Evolutionary conservation across 352 stramenopile genomes (phyloP), one percentile per base, ranked within the genome.

Genomic region (Pythium brachiatum): DNA sequence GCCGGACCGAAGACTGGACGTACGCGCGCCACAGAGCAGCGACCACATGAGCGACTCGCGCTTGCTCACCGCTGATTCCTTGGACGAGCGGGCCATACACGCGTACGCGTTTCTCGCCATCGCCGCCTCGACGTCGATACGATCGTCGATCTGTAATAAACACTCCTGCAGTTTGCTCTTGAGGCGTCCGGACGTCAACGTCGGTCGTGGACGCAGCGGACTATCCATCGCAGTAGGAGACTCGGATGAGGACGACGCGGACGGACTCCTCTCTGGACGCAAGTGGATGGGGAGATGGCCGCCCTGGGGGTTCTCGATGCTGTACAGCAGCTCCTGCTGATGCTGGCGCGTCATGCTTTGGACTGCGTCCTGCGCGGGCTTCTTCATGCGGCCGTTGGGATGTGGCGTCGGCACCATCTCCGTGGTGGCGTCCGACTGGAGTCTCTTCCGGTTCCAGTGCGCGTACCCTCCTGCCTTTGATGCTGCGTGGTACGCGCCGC

Each of bases 131-230:
- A 73, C 57, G 2, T 60, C 60, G 23, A 92, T 86, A 3, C 72
- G 78, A 6, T 67, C 57, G 48, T 92, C 76, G 38, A 89, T 84
- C 43, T 92, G 69, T 7, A 68, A 36, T 12, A 88, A 39, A 56
- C 73, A 81, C 25, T 88, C 79, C 15, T 78, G 69, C n/a, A 92
- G 57, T 58, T 92, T 92, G 0, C 61, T 69, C n/a, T 78, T 76
- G n/a, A 92, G 68, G 21, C 76, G 73, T 36, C 68, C 80, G 2
- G 76, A 73, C 0, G 72, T 72, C 2, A 61, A 51, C n/a, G 56
- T 25, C 4, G 54, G 31, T 23, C 62, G 54, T n/a, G 44, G 39
- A 15, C n/a, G 56, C 34, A 27, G 13, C n/a, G 60, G 53, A 39
- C 44, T 67, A 16, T 51, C 32, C 2, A 56, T 21, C 3, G 23